Evolutionary conservation across 2,329 filamentous ascomycete species (phyloP), one percentile per base, ranked within the genome.

Genomic region (Fusarium sp.): DNA sequence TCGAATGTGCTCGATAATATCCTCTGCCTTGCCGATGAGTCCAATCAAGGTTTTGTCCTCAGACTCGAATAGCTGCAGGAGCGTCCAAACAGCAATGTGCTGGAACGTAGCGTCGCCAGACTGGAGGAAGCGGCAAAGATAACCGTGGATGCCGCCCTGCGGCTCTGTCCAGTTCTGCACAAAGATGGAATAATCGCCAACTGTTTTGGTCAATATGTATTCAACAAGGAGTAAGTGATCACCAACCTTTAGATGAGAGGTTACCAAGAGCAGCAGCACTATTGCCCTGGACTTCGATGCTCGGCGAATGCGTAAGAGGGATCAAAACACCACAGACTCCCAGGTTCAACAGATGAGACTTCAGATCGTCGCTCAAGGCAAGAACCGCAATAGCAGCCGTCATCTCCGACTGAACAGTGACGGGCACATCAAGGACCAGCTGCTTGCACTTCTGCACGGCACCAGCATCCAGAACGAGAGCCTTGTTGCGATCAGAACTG

Each of bases 361-460:
- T 99, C 62, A 99, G 88, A 70, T 99, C 96, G 76, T 99, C 96
- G 74, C 95, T 98, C 54, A 99, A 84, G 16, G 96, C 96, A 69
- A 99, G 87, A 13, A 99, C 96, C 39, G 96, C 96, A 81, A 99
- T 98, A 1, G 96, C 96, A n/a, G 96, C 96, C 6, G 96, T 99
- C 96, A 99, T 99, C 81, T 99, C 96, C 2, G 95, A 98, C 79
- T 99, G 96, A 3, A 99, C 96, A 40, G 93, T 95, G 51, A 98
- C 88, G 0, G 96, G 94, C 3, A 98, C 96, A 60, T 97, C 92
- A 16, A 99, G 86, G 27, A 99, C 95, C 55, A 99, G 87, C 78
- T 98, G 94, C 82, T 98, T 98, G 90, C 96, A 99, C 81, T 98
- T 98, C 79, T 98, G 94, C 40, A 99, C 96, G 2, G 96, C 96